Evolutionary conservation across 2,329 filamentous ascomycete species (phyloP), one percentile per base, ranked within the genome.

Genomic region (Curvularia eragrostidis): DNA sequence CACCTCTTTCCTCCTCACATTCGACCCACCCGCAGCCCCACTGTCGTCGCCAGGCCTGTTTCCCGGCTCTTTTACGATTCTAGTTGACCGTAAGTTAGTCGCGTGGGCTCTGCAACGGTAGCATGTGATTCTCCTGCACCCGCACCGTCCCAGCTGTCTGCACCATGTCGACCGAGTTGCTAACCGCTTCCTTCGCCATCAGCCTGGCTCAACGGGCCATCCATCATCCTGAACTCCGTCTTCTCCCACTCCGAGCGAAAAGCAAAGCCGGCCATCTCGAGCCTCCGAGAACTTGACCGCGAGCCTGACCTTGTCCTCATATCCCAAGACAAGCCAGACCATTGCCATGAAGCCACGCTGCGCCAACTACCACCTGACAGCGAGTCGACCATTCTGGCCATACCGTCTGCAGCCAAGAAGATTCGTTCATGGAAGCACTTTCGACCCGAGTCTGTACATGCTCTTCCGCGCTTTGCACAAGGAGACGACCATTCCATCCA

Each of bases 371-470:
- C 85, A 0, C 72, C 78, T 13, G 76, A 80, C 24, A 82, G 80
- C 41, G 83, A 82, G 64, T 86, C 87, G 1, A 78, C 84, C n/a
- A 88, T 92, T 47, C 79, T 91, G 4, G 88, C 88, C 15, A 87
- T 88, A 54, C 85, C 87, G 3, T 78, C 82, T 3, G 87, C 89
- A 3, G 88, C 88, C 34, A 87, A 84, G 63, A 79, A 84, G 58
- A 91, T 92, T 52, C 81, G 80, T 54, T 81, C 84, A 56, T 91
- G 89, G 89, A 86, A 86, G 54, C 82, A 91, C 73, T 91, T 92
- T 68, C 82, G 85, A 51, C 76, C 80, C 21, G 75, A 79, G 32
- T 69, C 68, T 32, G 76, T 84, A 24, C 76, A 79, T 39, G 66
- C 77, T 15, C 65, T 85, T 18, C 70, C 74, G 18, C 77, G 76